phyloP scores from a whole-genome alignment of 2,329 filamentous ascomycete species.

The Lizonia empirigonia region DNA sequence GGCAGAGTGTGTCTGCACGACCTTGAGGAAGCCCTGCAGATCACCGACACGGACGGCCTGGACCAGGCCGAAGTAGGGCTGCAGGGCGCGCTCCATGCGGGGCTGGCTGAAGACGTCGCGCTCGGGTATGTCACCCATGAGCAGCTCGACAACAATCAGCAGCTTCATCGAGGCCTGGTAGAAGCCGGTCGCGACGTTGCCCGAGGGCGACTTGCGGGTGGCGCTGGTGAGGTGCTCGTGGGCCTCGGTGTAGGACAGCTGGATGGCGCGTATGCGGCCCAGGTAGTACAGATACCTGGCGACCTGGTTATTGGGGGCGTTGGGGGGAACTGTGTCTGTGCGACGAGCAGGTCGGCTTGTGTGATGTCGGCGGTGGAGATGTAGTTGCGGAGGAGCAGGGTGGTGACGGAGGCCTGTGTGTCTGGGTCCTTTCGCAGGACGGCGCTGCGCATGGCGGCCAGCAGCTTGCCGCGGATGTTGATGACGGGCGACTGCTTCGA shows the following conservation, averaged over 20 bases:
- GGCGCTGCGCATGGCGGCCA: conserved; percentile 90
- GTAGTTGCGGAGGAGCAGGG: conserved; percentile 93
- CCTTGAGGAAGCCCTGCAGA: conserved; percentile 87
- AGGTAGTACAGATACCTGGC: conserved; percentile 97
- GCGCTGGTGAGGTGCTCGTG: conserved; percentile 93
- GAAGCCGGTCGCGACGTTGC: conserved; percentile 87
- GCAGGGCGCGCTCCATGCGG: conserved; percentile 81
- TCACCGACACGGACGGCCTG: conserved; percentile 97
- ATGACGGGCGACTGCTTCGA: conserved; percentile 88
- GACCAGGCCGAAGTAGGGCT: conserved; percentile 92
- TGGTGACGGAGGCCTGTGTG: conserved; percentile 95
- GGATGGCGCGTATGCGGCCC: conserved; percentile 92
- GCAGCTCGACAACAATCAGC: conserved; percentile 90
- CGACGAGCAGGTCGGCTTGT: conserved; percentile 93
- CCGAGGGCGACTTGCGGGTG: conserved; percentile 92
- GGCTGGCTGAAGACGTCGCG: conserved; percentile 91
- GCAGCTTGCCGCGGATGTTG: conserved; percentile 80
- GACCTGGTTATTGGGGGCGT: conserved; percentile 96
- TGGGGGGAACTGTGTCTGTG: conserved; percentile 95
- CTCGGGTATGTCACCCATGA: conserved; percentile 99
- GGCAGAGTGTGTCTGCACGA: conserved; percentile 79
- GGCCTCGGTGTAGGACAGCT: conserved; percentile 94
- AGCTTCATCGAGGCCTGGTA: conserved; percentile 96
- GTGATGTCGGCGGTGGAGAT: conserved; percentile 94
- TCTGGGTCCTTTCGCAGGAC: conserved; percentile 96